Evolutionary conservation across 805 yeast species (phyloP).

Genomic region (Spathaspora hagerdaliae): DNA sequence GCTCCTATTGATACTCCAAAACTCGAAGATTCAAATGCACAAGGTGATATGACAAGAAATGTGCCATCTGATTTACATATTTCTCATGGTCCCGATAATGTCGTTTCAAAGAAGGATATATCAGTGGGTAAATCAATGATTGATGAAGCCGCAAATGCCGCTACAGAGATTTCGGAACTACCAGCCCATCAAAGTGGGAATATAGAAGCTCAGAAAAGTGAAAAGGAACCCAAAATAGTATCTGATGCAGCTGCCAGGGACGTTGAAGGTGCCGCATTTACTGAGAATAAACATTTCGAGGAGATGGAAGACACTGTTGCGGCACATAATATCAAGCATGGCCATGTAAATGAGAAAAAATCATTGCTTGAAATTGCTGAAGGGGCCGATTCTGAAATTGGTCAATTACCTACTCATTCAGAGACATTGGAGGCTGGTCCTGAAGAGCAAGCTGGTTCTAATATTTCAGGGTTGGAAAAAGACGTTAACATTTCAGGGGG

Average conservation of each 20-base stretch:
- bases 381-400: conserved; percentile 10
- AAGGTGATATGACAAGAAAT: neutral
- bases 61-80: neutral
- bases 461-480: neutral
- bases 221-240: conserved; percentile 1
- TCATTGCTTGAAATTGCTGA: conserved; percentile 27
- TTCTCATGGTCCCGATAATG: neutral
- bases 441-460: neutral
- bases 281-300: neutral
- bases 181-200: conserved; percentile 2
- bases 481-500: neutral
- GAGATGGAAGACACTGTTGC: conserved; percentile 20
- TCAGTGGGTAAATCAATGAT: neutral
- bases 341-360: conserved; percentile 16
- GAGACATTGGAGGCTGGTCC: neutral
- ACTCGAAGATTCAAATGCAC: conserved; percentile 1
- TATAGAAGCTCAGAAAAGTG: neutral
- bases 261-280: conserved; percentile 5
- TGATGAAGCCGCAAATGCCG: conserved; percentile 3
- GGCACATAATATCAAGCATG: conserved; percentile 25
- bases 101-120: neutral
- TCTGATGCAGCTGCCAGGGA: conserved; percentile 4
- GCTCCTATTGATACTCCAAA: conserved; percentile 6
- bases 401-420: conserved; percentile 12
- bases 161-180: conserved; percentile 2